Conservation (phyloP, 176 grass and related monocot genomes). For the Raddia guianensis region DNA sequence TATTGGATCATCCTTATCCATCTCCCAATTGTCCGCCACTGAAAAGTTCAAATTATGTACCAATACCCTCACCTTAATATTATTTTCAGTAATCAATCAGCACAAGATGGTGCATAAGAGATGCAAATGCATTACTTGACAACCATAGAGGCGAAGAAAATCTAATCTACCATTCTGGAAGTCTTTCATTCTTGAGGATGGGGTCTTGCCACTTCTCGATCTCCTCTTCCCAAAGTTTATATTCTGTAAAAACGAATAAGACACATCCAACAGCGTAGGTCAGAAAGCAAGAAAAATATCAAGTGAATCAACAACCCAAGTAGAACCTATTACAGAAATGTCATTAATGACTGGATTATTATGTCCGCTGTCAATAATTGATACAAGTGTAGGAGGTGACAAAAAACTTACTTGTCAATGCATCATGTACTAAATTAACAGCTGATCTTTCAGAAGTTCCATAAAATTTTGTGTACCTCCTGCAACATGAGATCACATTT, state of each 20-base stretch:
- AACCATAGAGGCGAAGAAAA: conserved; percentile 22
- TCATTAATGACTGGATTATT: neutral
- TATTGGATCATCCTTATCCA: neutral
- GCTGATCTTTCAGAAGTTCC: conserved; percentile 88
- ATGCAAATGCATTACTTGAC: neutral
- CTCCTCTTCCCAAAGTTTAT: conserved; percentile 95
- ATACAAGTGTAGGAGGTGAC: conserved; percentile 25
- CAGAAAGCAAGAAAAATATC: neutral
- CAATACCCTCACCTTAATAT: neutral
- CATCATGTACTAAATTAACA: conserved; percentile 92
- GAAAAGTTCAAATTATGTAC: neutral
- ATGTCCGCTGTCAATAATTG: conserved; percentile 2
- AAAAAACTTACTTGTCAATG: conserved; percentile 81
- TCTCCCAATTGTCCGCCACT: neutral
- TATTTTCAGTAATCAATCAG: conserved; percentile 12
- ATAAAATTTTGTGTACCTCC: conserved; percentile 97
- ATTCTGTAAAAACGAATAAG: conserved; percentile 56
- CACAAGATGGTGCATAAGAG: conserved; percentile 1
- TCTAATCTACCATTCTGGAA: conserved; percentile 85
- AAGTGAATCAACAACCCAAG: neutral
- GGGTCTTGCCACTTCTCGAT: conserved; percentile 99
- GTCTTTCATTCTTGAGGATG: conserved; percentile 73
- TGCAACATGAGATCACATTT: conserved; percentile 50
- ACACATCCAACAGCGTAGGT: conserved; percentile 20
- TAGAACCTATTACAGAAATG: neutral